phyloP scores from a whole-genome alignment of 2,329 filamentous ascomycete species.

The Pseudogymnoascus verrucosus region DNA sequence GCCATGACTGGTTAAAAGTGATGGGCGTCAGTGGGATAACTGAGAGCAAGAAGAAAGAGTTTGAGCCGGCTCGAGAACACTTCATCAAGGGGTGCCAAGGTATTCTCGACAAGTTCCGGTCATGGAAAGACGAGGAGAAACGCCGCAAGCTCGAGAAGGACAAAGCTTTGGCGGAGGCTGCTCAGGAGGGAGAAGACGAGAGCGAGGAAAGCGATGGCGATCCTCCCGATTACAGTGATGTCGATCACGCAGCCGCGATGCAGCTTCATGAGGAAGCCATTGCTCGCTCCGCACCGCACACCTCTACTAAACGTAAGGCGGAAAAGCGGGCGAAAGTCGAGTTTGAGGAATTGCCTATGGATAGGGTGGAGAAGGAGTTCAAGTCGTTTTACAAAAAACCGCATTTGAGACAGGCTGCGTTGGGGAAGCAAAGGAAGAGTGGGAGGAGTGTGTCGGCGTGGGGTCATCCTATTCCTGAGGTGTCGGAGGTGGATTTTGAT shows the following conservation, averaged over 20 bases:
- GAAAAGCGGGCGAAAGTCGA: constrained; percentile 29
- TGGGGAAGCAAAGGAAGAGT: constrained; percentile 58
- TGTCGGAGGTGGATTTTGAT: constrained; percentile 62
- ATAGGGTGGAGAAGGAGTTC: constrained; percentile 51
- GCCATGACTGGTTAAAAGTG: constrained; percentile 84
- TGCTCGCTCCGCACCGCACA: constrained; percentile 22
- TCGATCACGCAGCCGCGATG: constrained; percentile 62
- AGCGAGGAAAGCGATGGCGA: constrained; percentile 37
- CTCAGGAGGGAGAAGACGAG: constrained; percentile 18
- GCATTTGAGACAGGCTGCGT: constrained; percentile 69
- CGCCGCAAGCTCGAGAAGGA: constrained; percentile 30
- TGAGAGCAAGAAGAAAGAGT: constrained; percentile 77
- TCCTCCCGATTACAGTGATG: constrained; percentile 57
- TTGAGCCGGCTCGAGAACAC: constrained; percentile 75
- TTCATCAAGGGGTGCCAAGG: constrained; percentile 77
- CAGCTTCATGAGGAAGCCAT: constrained; percentile 53
- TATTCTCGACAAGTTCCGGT: constrained; percentile 78
- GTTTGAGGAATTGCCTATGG: constrained; percentile 16
- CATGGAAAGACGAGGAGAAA: constrained; percentile 87
- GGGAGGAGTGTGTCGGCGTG: constrained; percentile 69
- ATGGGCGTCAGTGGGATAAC: constrained; percentile 80
- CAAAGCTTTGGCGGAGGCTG: constrained; percentile 5
- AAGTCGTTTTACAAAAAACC: constrained; percentile 71
- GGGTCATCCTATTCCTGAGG: constrained; percentile 71
- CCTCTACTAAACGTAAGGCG: constrained; percentile 17